A percentile compares a stretch with the other conserved stretches of the same genome.
phyloP scores from a whole-genome alignment of 1,284 basidiomycete genomes.

The Cystobasidium slooffiae region DNA sequence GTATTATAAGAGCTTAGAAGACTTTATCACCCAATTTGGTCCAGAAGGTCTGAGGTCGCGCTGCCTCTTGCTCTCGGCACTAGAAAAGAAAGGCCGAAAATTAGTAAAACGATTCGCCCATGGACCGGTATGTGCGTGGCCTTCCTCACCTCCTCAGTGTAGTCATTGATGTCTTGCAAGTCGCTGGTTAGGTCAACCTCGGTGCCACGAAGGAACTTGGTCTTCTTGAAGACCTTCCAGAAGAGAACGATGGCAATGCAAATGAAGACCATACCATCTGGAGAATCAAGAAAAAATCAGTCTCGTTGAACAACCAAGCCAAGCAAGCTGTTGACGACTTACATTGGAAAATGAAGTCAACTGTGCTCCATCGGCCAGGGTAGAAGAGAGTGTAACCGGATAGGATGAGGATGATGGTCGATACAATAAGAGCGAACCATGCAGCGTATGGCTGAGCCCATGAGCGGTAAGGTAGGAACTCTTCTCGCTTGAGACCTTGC shows the following conservation, averaged over 20 bases:
- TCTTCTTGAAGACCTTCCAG: slow-evolving; percentile 45
- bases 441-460: slow-evolving; percentile 44
- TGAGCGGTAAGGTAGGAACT: slow-evolving; percentile 37
- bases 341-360: slow-evolving; percentile 41
- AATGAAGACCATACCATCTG: slow-evolving; percentile 43
- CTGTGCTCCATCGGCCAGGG: slow-evolving; percentile 28
- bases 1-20: slow-evolving; percentile 2
- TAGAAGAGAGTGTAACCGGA: slow-evolving; percentile 41
- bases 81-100: background rate
- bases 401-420: slow-evolving; percentile 36
- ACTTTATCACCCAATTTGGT: slow-evolving; percentile 28
- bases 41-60: slow-evolving; percentile 4
- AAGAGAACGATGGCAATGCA: slow-evolving; percentile 26
- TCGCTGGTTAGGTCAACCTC: slow-evolving; percentile 40
- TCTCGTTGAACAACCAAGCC: background rate
- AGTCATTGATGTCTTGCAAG: slow-evolving; percentile 35
- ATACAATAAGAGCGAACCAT: slow-evolving; percentile 37
- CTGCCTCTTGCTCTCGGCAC: slow-evolving; percentile 21
- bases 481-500: slow-evolving; percentile 45
- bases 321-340: background rate
- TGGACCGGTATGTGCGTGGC: too few relatives aligned
- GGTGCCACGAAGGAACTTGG: slow-evolving; percentile 23
- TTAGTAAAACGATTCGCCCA: too few relatives aligned
- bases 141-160: slow-evolving; percentile 26
- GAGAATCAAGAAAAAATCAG: slow-evolving; percentile 3